phyloP scores from a whole-genome alignment of 306 rosid species.

The Inga leiocalycina region DNA sequence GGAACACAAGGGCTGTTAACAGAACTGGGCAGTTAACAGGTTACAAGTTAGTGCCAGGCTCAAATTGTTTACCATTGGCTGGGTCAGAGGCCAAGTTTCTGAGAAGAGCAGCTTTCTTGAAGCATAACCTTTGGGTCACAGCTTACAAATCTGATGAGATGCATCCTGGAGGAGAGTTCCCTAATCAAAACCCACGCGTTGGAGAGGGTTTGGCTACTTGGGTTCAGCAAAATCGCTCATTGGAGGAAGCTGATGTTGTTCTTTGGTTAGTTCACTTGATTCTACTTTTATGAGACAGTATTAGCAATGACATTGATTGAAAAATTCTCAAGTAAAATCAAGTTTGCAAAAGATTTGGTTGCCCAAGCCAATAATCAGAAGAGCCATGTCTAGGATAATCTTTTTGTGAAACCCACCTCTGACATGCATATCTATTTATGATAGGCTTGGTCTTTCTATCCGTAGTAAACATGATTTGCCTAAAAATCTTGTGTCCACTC shows the following conservation, averaged over 20 bases:
- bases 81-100: slow-evolving; percentile 83
- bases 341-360: not conserved
- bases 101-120: slow-evolving; percentile 81
- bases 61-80: slow-evolving; percentile 82
- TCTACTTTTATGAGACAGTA: not conserved
- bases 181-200: slow-evolving; percentile 79
- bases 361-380: not conserved
- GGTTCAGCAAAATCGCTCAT: slow-evolving; percentile 69
- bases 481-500: not conserved
- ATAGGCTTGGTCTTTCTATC: not conserved
- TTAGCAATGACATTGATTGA: slow-evolving; percentile 1
- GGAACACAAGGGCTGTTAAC: slow-evolving; percentile 82
- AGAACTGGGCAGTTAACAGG: slow-evolving; percentile 82
- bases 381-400: not conserved
- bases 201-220: slow-evolving; percentile 86
- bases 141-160: slow-evolving; percentile 61
- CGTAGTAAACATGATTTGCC: not conserved
- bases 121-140: slow-evolving; percentile 89
- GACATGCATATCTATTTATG: not conserved
- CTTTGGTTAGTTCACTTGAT: slow-evolving; percentile 64
- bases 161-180: slow-evolving; percentile 84
- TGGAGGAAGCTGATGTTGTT: slow-evolving; percentile 83
- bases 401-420: not conserved
- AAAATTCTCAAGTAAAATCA: not conserved
- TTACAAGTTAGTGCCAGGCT: slow-evolving; percentile 78